Evolutionary conservation across 352 stramenopile species (phyloP).

Genomic region (Thalassiosira hispida): DNA sequence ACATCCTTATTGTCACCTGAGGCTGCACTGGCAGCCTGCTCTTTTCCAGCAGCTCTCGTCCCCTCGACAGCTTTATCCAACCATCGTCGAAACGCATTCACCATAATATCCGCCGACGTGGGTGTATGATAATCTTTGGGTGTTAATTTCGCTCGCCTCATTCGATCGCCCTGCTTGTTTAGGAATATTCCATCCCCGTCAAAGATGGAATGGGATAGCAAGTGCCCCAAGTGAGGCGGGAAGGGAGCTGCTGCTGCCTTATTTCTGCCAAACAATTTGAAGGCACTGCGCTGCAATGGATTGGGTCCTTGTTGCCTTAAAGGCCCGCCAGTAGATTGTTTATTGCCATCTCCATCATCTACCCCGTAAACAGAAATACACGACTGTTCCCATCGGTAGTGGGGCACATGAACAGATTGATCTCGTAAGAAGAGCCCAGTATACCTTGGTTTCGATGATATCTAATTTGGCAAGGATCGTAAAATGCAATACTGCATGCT

Average conservation of each 20-base stretch:
- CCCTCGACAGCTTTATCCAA: conserved; percentile 20
- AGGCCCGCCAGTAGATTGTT: too few relatives aligned
- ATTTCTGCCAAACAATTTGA: conserved; percentile 9
- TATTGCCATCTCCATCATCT: too few relatives aligned
- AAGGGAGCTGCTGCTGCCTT: conserved; percentile 7
- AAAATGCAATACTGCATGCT: conserved; percentile 26
- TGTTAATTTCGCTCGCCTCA: conserved; percentile 22
- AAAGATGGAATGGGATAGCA: conserved; percentile 40
- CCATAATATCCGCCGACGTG: conserved; percentile 30
- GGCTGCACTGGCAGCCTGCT: conserved; percentile 12
- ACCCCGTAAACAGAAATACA: conserved; percentile 47
- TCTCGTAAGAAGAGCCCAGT: conserved; percentile 4
- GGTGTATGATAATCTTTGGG: conserved; percentile 40
- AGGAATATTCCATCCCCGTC: conserved; percentile 51
- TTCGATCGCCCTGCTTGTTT: conserved; percentile 45
- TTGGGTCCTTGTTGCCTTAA: too few relatives aligned
- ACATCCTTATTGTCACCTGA: not conserved
- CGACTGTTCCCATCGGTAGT: conserved; percentile 36
- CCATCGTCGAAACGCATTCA: conserved; percentile 39
- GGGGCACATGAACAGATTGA: conserved; percentile 47
- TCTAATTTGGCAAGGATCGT: conserved; percentile 35
- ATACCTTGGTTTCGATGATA: conserved; percentile 27
- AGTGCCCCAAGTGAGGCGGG: conserved; percentile 10
- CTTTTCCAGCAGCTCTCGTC: not conserved
- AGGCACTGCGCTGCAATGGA: not conserved